Percentiles rank a stretch among this genome's conserved stretches.
These are phyloP conservation scores for Waltergamsia citrina DNA, from an alignment of 2,329 filamentous ascomycete species.

Conservation along the genomic window DNA sequence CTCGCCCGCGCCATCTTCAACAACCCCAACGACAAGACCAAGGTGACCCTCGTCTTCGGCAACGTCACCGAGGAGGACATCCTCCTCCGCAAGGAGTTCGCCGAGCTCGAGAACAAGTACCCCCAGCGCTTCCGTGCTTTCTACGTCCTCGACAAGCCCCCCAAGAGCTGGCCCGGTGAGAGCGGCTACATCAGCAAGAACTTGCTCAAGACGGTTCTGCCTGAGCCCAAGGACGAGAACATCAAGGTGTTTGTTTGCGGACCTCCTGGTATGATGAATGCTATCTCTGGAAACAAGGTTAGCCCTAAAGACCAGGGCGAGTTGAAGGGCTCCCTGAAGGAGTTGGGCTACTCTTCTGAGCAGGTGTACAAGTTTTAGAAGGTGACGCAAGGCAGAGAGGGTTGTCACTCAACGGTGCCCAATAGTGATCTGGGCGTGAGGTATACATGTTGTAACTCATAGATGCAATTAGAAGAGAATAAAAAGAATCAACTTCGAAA, in stretches of 20 bases:
- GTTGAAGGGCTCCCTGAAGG: slow-evolving; percentile 69
- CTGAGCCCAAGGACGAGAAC: slow-evolving; percentile 83
- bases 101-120: slow-evolving; percentile 86
- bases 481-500: no score
- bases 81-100: slow-evolving; percentile 75
- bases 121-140: slow-evolving; percentile 93
- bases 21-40: slow-evolving; percentile 94
- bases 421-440: no score
- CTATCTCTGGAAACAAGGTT: slow-evolving; percentile 80
- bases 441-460: no score
- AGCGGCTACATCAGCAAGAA: slow-evolving; percentile 85
- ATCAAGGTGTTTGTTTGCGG: slow-evolving; percentile 97
- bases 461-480: no score
- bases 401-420: no score
- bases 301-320: slow-evolving; percentile 94
- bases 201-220: slow-evolving; percentile 86
- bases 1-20: slow-evolving; percentile 85
- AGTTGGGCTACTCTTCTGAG: slow-evolving; percentile 59
- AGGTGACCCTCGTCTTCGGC: slow-evolving; percentile 90
- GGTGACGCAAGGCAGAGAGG: not conserved
- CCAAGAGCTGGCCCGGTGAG: slow-evolving; percentile 68
- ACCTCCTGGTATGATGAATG: slow-evolving; percentile 87
- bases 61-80: slow-evolving; percentile 89
- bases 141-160: slow-evolving; percentile 79
- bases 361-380: slow-evolving; percentile 91